Conservation (phyloP, 1,139 yeast genomes). For the Taphrina pruni region DNA sequence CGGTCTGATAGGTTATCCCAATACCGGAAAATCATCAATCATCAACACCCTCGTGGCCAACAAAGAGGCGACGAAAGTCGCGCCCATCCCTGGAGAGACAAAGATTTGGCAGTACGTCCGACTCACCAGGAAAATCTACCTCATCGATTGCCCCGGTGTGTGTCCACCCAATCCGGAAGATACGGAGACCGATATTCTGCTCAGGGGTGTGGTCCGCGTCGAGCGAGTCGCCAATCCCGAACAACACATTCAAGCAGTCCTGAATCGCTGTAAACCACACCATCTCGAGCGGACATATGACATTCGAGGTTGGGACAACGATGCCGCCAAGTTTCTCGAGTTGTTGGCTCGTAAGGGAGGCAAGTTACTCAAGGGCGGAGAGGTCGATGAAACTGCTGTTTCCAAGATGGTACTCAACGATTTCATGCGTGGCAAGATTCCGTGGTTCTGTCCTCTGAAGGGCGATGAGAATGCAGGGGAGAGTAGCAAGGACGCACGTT, state of each 20-base stretch:
- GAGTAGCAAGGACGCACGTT: conserved; percentile 30
- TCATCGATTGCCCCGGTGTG: conserved; percentile 98
- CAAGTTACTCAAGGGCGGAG: conserved; percentile 93
- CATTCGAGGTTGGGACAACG: conserved; percentile 81
- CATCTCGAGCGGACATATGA: conserved; percentile 96
- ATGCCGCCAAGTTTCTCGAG: conserved; percentile 83
- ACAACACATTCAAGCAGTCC: conserved; percentile 87
- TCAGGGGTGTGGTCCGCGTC: conserved; percentile 96
- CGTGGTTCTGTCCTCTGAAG: conserved; percentile 98
- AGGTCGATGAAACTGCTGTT: conserved; percentile 93
- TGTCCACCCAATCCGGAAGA: conserved; percentile 94
- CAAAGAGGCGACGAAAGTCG: conserved; percentile 88
- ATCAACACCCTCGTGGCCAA: conserved; percentile 91
- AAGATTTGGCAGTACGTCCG: conserved; percentile 99
- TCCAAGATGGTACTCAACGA: conserved; percentile 90
- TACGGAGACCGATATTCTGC: conserved; percentile 88
- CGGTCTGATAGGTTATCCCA: conserved; percentile 97
- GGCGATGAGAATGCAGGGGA: conserved; percentile 47
- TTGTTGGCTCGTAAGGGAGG: conserved; percentile 91
- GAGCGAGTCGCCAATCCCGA: conserved; percentile 96
- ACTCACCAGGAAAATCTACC: conserved; percentile 89
- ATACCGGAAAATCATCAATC: conserved; percentile 94
- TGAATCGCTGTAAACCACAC: conserved; percentile 82
- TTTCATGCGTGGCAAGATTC: conserved; percentile 95
- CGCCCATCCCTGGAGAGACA: conserved; percentile 98